phyloP scores from a whole-genome alignment of 306 rosid genomes.

The Rubus parviflorus region DNA sequence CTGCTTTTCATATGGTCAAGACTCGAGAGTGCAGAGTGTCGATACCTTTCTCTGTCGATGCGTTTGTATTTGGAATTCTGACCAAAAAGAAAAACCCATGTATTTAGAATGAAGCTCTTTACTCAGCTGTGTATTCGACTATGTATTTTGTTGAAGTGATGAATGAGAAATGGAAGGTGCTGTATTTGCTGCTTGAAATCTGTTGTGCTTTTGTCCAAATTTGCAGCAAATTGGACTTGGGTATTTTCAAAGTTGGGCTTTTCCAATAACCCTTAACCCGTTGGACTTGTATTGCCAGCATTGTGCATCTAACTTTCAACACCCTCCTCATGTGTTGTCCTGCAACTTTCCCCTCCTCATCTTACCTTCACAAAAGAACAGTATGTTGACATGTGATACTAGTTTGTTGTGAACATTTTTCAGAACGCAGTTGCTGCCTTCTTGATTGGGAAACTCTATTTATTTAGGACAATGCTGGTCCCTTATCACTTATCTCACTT shows the following conservation, averaged over 20 bases:
- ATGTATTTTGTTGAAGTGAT: background rate
- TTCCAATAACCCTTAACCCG: background rate
- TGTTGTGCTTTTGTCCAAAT: background rate
- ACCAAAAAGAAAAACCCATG: no score
- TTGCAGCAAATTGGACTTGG: background rate
- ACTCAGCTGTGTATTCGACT: no score
- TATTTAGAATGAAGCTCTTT: no score
- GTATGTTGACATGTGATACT: background rate
- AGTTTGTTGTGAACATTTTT: background rate
- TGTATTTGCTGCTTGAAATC: background rate
- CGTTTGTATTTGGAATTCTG: no score
- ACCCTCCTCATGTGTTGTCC: background rate
- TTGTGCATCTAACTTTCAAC: background rate
- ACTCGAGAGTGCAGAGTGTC: no score
- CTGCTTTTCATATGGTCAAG: no score
- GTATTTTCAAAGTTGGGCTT: background rate
- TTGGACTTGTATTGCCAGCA: background rate
- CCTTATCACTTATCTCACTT: background rate
- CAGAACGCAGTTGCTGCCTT: slow-evolving; percentile 7
- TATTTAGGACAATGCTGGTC: background rate
- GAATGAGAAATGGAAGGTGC: background rate
- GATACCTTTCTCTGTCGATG: no score
- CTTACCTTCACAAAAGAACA: slow-evolving; percentile 6
- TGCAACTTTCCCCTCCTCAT: background rate
- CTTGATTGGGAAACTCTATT: background rate